Base-by-base conservation (phyloP, 1,284 basidiomycete genomes). In the Thecaphora thlaspeos region DNA sequence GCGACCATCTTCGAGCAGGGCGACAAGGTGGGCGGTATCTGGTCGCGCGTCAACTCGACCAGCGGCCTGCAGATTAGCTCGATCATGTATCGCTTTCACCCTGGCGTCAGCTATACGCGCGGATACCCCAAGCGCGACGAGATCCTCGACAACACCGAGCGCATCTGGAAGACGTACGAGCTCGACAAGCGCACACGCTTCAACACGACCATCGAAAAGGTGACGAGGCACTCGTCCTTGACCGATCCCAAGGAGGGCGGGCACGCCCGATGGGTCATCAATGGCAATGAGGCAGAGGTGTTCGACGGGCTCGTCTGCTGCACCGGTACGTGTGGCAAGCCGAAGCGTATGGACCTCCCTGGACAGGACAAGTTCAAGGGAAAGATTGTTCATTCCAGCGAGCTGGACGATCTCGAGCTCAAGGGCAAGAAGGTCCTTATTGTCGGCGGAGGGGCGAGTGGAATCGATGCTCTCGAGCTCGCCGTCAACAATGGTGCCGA, bases 11-110 rank as follows among this genome's bases (percentile, higher is more conserved):
- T 79, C 39, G 78, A 79, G 32, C 61, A 51, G n/a, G 46, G 51
- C 32, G 44, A 62, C 4, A 61, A 71, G 80, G 55, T 76, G 28
- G 78, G 78, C 22, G 85, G 85, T 0, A 85, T 87, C 41, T 87
- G 85, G 85, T 77, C 83, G 0, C 81, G 82, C 42, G 85, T 86
- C 43, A 86, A 86, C 72, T 79, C 76, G 9, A 84, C 84, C 0
- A 84, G 83, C 1, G 83, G 83, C 8, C 78, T 86, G 0, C 85
- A 87, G 73, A 82, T 86, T 56, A 85, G 84, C 72, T 84, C 82
- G 10, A 57, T 85, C 24, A 74, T 85, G 34, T 73, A 71, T 44
- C 69, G 74, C 47, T 77, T 70, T 59, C 71, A 73, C 41, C 75
- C 75, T 0, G 51, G 63, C 8, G 71, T 71, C 39, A 49, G 59